Evolutionary conservation across 352 stramenopile genomes (phyloP).

Genomic region (Phytophthora melonis): DNA sequence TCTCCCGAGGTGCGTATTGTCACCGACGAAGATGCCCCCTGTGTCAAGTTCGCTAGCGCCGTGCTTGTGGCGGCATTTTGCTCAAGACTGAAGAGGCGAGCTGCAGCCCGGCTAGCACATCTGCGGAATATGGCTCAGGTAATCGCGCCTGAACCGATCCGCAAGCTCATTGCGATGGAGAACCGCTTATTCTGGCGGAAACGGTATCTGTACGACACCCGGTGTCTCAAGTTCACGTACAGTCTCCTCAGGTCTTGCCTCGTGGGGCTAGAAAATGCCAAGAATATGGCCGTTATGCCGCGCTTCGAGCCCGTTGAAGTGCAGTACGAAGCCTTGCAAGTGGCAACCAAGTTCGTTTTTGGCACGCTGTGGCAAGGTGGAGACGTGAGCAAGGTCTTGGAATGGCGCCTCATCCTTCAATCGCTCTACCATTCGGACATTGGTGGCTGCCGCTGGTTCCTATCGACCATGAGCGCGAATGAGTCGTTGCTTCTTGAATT

Average conservation of each 20-base stretch:
- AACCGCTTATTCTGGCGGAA: slow-evolving; percentile 90
- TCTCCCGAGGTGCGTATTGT: slow-evolving; percentile 50
- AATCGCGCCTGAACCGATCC: slow-evolving; percentile 79
- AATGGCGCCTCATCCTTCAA: slow-evolving; percentile 77
- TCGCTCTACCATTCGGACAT: slow-evolving; percentile 81
- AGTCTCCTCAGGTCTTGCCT: slow-evolving; percentile 75
- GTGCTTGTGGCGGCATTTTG: slow-evolving; percentile 55
- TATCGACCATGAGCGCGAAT: slow-evolving; percentile 68
- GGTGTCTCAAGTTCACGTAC: slow-evolving; percentile 85
- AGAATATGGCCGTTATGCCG: slow-evolving; percentile 53
- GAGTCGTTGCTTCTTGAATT: slow-evolving; percentile 78
- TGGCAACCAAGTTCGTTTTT: slow-evolving; percentile 89
- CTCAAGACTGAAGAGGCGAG: slow-evolving; percentile 43
- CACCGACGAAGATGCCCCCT: slow-evolving; percentile 27
- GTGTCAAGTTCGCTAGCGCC: slow-evolving; percentile 32
- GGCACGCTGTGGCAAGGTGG: slow-evolving; percentile 88
- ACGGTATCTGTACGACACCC: slow-evolving; percentile 81
- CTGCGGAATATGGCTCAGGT: slow-evolving; percentile 59
- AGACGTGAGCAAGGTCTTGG: slow-evolving; percentile 73
- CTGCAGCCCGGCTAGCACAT: slow-evolving; percentile 46
- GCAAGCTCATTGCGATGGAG: slow-evolving; percentile 79
- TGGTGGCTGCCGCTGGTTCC: slow-evolving; percentile 74
- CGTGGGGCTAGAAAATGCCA: slow-evolving; percentile 46
- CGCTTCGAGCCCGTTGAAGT: slow-evolving; percentile 72
- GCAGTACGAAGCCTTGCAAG: slow-evolving; percentile 77